Evolutionary conservation across 1,284 basidiomycete genomes (phyloP).

Genomic region (Phellopilus nigrolimitatus): DNA sequence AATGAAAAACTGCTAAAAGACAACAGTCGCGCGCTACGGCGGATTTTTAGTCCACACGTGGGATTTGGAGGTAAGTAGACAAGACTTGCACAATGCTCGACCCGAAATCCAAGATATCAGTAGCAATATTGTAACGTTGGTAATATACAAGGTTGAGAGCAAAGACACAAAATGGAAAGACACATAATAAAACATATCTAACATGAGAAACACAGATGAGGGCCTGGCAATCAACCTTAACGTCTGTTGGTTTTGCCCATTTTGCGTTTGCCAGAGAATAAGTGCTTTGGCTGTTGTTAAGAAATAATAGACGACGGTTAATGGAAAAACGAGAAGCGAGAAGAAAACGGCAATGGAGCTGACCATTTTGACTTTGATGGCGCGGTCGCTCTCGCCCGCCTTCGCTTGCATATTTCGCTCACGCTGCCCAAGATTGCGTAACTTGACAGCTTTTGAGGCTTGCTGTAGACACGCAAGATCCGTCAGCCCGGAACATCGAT

Average conservation of each 20-base stretch:
- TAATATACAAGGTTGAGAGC: too few relatives aligned
- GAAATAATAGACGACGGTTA: conserved; percentile 18
- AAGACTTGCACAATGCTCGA: too few relatives aligned
- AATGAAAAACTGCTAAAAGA: too few relatives aligned
- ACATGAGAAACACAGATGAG: too few relatives aligned
- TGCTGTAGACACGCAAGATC: conserved; percentile 45
- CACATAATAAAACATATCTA: too few relatives aligned
- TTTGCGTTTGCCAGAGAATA: conserved; percentile 88
- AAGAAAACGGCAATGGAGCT: conserved; percentile 25
- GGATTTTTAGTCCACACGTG: too few relatives aligned
- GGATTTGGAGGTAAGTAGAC: too few relatives aligned
- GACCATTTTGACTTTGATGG: conserved; percentile 78
- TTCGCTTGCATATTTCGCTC: conserved; percentile 83
- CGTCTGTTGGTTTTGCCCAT: conserved; percentile 82
- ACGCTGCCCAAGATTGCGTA: conserved; percentile 83
- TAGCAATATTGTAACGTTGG: too few relatives aligned
- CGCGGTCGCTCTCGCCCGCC: conserved; percentile 85
- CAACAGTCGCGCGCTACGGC: too few relatives aligned
- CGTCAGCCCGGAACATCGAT: conserved; percentile 4
- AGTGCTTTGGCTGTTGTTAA: conserved; percentile 64
- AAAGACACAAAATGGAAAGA: too few relatives aligned
- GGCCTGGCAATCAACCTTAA: conserved; percentile 34
- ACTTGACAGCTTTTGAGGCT: conserved; percentile 70
- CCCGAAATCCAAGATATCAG: too few relatives aligned
- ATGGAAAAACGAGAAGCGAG: conserved; percentile 23